Base-by-base conservation (phyloP, 2,329 filamentous ascomycete genomes). In the Sporothrix brasiliensis region DNA sequence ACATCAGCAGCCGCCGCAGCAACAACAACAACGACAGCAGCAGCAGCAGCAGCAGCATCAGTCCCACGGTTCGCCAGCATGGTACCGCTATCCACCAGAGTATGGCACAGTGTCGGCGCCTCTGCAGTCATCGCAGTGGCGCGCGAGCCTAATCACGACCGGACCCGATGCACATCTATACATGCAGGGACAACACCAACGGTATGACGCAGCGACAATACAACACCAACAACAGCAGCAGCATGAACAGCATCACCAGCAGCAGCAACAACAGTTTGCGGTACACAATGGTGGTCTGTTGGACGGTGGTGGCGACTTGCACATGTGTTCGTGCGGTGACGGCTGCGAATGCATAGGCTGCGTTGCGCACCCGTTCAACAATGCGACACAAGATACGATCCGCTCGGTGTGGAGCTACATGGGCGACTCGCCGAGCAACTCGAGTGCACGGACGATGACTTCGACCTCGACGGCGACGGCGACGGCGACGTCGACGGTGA, bases 271-370 rank as follows among this genome's bases (percentile, higher is more conserved):
- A 4, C 52, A 24, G 2, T 54, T 30, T 21, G 49, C 27, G 21
- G 4, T 34, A 47, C 3, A 24, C 61, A 19, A 44, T 44, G 47
- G 44, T 21, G n/a, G 19, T 16, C 2, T 50, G 49, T 19, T 50
- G 49, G 49, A 52, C 3, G 61, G 69, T 14, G 69, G 41, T 13
- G 70, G 27, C 19, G 68, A 71, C 39, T 65, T 69, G 14, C 74
- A 75, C 67, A 61, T 75, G 61, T 76, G 75, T 66, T 58, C 66
- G n/a, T 76, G 75, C 68, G 75, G 75, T 47, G 74, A 75, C 54
- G 66, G 68, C 24, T 76, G 75, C 70, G 72, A 76, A 58, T 76
- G 75, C 24, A 61, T 76, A 3, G 75, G 75, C 24, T 76, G 75
- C 44, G 73, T 72, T 2, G 73, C 70, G 7, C 75, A 76, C 47